Conservation (phyloP, 2,329 filamentous ascomycete genomes). For the Blastomyces parvus region DNA sequence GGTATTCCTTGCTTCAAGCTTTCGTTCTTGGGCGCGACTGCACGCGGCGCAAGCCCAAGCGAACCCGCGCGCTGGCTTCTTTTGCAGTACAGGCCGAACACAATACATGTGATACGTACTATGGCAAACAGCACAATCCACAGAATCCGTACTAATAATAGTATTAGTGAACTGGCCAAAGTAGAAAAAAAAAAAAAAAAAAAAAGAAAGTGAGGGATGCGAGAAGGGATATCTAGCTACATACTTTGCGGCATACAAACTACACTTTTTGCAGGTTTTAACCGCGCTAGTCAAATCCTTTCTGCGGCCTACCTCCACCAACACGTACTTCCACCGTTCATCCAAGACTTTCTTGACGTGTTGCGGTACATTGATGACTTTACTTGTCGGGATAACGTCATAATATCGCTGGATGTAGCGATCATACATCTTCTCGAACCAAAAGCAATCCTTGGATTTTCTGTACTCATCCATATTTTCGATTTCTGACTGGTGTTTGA, state of each 20-base stretch:
- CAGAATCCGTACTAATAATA: slow-evolving; percentile 67
- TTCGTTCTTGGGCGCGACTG: slow-evolving; percentile 89
- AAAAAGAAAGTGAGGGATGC: no score
- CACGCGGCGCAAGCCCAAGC: slow-evolving; percentile 96
- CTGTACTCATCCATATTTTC: slow-evolving; percentile 72
- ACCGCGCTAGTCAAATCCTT: slow-evolving; percentile 94
- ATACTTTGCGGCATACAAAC: slow-evolving; percentile 82
- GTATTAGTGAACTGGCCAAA: slow-evolving; percentile 19
- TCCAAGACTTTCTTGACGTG: slow-evolving; percentile 93
- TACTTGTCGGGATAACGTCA: slow-evolving; percentile 83
- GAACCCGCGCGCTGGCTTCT: slow-evolving; percentile 95
- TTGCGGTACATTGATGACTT: slow-evolving; percentile 91
- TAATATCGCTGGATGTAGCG: slow-evolving; percentile 97
- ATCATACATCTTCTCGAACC: slow-evolving; percentile 96
- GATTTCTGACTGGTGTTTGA: slow-evolving; percentile 82
- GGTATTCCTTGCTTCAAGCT: slow-evolving; percentile 80
- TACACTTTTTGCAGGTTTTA: slow-evolving; percentile 91
- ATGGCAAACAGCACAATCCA: slow-evolving; percentile 90
- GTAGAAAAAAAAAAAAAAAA: not conserved
- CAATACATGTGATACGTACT: slow-evolving; percentile 99
- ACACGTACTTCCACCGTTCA: slow-evolving; percentile 91
- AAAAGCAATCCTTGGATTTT: slow-evolving; percentile 78
- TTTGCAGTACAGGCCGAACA: slow-evolving; percentile 79
- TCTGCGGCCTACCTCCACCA: slow-evolving; percentile 84
- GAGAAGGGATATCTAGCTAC: slow-evolving; percentile 20